Conservation (phyloP, 1,139 yeast species). For the Geotrichum histeridarum region DNA sequence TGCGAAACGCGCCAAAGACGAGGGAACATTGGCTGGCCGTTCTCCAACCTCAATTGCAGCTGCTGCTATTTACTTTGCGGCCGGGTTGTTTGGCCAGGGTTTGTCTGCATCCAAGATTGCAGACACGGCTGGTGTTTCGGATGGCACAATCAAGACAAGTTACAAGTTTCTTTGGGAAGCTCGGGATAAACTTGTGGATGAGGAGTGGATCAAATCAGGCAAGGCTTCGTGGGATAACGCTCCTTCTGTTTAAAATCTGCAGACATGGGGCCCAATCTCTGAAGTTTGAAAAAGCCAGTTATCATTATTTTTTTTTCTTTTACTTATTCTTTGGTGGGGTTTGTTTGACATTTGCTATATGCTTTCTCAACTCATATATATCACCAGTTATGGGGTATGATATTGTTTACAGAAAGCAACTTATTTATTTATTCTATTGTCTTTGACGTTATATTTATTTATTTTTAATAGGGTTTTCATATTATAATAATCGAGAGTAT, state of each 20-base stretch:
- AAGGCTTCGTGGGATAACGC: slow-evolving; percentile 58
- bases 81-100: slow-evolving; percentile 64
- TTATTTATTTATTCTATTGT: neutral
- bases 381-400: too few species aligned
- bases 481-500: too few species aligned
- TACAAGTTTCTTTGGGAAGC: slow-evolving; percentile 79
- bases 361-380: too few species aligned
- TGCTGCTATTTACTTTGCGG: slow-evolving; percentile 92
- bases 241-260: slow-evolving; percentile 41
- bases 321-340: too few species aligned
- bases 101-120: slow-evolving; percentile 73
- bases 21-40: slow-evolving; percentile 92
- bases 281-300: neutral
- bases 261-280: neutral
- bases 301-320: neutral
- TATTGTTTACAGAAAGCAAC: too few species aligned
- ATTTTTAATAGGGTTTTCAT: too few species aligned
- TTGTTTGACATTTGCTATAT: too few species aligned
- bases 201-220: slow-evolving; percentile 61
- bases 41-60: slow-evolving; percentile 98
- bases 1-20: slow-evolving; percentile 82
- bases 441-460: neutral
- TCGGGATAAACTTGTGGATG: slow-evolving; percentile 67
- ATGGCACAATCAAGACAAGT: slow-evolving; percentile 92
- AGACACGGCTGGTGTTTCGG: slow-evolving; percentile 95